Percentiles rank a stretch among this genome's conserved stretches.
Conservation (phyloP, 2,329 filamentous ascomycete species). For the Fusarium sacchari region DNA sequence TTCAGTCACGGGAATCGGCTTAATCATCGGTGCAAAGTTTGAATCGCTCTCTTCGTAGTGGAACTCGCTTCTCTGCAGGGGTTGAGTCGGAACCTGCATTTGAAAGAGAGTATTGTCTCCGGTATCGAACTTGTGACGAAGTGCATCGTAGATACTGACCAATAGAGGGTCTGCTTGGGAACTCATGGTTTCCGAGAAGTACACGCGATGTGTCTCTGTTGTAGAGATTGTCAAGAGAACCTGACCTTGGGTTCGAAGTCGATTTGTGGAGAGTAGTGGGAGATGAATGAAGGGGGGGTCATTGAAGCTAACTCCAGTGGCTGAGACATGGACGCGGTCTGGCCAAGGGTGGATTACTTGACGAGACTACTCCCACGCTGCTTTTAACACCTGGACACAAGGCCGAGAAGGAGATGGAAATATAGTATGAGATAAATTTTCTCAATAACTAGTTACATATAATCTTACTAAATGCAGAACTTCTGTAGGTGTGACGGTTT, state of each 20-base stretch:
- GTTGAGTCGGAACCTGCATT: neutral
- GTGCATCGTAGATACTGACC: too few species aligned
- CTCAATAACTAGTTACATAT: too few species aligned
- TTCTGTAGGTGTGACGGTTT: neutral
- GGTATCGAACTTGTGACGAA: neutral
- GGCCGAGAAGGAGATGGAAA: neutral
- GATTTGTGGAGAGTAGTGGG: neutral
- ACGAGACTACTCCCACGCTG: neutral
- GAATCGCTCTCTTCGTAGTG: neutral
- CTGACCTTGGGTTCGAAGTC: neutral
- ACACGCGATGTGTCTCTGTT: neutral
- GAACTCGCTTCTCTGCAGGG: rapidly evolving
- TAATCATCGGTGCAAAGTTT: rapidly evolving
- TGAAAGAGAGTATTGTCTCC: neutral
- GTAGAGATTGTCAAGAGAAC: neutral
- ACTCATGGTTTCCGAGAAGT: neutral
- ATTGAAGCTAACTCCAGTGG: neutral
- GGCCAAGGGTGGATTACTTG: neutral
- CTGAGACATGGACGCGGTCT: neutral
- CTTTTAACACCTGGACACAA: neutral
- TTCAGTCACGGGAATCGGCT: neutral
- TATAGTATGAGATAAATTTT: neutral
- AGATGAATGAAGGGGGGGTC: neutral
- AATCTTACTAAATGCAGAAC: neutral
- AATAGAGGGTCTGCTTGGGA: neutral